A percentile compares a stretch with the other conserved stretches of the same genome.
Evolutionary conservation across 306 rosid genomes (phyloP).

Genomic region (Mimosa pudica): DNA sequence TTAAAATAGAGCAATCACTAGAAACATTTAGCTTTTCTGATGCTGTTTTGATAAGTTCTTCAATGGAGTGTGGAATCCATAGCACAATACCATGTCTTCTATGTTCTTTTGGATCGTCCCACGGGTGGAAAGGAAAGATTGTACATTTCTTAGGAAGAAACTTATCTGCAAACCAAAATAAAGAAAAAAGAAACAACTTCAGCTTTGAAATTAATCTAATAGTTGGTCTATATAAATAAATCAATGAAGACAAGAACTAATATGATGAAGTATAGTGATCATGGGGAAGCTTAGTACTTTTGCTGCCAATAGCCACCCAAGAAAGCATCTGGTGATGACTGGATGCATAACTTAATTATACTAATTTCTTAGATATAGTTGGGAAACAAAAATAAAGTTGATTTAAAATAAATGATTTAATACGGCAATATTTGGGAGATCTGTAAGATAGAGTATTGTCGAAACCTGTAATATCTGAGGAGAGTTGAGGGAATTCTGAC

Average conservation of each 20-base stretch:
- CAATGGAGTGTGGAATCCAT: conserved; percentile 72
- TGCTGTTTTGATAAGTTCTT: conserved; percentile 64
- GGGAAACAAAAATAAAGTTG: not conserved
- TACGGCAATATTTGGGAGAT: not conserved
- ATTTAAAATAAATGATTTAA: not conserved
- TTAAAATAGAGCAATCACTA: conserved; percentile 51
- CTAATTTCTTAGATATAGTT: not conserved
- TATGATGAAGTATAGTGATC: not conserved
- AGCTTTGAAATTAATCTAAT: conserved; percentile 3
- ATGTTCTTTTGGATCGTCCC: conserved; percentile 70
- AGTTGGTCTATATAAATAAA: conserved; percentile 7
- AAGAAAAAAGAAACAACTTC: not conserved
- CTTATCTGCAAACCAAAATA: conserved; percentile 54
- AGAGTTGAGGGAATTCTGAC: conserved; percentile 45
- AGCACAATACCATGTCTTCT: conserved; percentile 72
- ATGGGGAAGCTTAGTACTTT: too few species aligned
- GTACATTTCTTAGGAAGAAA: conserved; percentile 75
- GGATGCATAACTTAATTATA: not conserved
- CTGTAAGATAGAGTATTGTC: not conserved
- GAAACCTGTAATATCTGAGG: conserved; percentile 64
- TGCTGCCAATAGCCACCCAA: not conserved
- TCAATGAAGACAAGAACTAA: not conserved
- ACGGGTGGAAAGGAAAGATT: conserved; percentile 82
- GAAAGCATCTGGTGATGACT: not conserved
- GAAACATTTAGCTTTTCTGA: conserved; percentile 52